Evolutionary conservation across 1,284 basidiomycete genomes (phyloP), one percentile per base, ranked within the genome.

Genomic region (Tylopilus sp.): DNA sequence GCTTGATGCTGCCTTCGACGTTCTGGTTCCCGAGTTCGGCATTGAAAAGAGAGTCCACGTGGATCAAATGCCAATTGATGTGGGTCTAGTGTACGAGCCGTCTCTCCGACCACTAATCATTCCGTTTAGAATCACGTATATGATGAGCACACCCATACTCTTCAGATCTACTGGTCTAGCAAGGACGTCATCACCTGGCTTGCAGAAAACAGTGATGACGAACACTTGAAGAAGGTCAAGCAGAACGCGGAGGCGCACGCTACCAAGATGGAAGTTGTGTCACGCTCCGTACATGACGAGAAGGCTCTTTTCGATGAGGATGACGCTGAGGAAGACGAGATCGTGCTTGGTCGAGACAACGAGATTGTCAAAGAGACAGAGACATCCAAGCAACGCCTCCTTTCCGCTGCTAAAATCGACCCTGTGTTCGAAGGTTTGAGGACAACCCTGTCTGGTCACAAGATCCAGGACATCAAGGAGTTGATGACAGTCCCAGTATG

Each of bases 41-140:
- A 95, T 99, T 60, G 97, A 99, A 75, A 99, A 99, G 78, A 82
- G 96, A 41, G 93, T 98, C 3, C 96, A 99, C 63, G 90, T 96
- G 41, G 97, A 99, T 69, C 94, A 98, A 72, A 97, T 99, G 86
- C 96, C 97, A 15, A 91, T 96, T 48, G 91, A 95, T 57, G 90
- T 92, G 64, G 70, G 85, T 68, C 25, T 13, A 4, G 15, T 29
- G 18, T 18, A 46, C 38, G 15, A 30, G n/a, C 2, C 16, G 44
- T 35, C 6, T 28, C 31, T 39, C 10, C 9, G 4, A n/a, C 15
- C 4, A 39, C 54, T 53, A 47, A 58, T 44, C 57, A 13, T 42
- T 8, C 28, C 40, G 11, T 10, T 45, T 38, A 93, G 86, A 96
- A 95, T 61, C 89, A 92, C 60, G 89, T 94, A 44, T 94, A 93